A percentile compares a stretch with the other conserved stretches of the same genome.
phyloP scores from a whole-genome alignment of 2,329 filamentous ascomycete species.

The Penicillium sp. region DNA sequence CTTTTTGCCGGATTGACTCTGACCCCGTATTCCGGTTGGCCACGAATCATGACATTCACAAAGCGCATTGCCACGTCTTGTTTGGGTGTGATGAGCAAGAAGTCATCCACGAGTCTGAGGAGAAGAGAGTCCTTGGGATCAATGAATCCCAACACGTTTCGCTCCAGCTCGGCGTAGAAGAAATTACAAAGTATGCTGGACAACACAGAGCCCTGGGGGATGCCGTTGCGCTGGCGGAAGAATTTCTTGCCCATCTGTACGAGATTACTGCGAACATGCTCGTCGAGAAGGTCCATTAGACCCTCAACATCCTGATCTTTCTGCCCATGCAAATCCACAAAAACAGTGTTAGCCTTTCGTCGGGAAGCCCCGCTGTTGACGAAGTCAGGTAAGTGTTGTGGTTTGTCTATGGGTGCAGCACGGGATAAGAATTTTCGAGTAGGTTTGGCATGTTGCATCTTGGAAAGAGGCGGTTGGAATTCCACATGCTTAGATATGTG shows the following conservation, averaged over 20 bases:
- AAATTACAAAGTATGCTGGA: constrained; percentile 90
- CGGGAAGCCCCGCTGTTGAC: constrained; percentile 39
- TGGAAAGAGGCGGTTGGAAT: constrained; percentile 54
- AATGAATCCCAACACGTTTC: constrained; percentile 68
- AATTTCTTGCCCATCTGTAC: constrained; percentile 86
- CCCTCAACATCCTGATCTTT: constrained; percentile 58
- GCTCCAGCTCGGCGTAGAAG: constrained; percentile 89
- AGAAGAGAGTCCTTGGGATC: constrained; percentile 64
- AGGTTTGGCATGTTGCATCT: constrained; percentile 26
- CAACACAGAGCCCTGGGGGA: constrained; percentile 88
- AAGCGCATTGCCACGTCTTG: constrained; percentile 69
- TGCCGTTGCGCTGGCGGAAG: constrained; percentile 84
- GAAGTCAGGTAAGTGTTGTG: constrained; percentile 48
- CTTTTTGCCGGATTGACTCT: constrained; percentile 76
- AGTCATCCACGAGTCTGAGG: constrained; percentile 87
- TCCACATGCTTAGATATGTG: constrained; percentile 73
- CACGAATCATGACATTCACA: constrained; percentile 75
- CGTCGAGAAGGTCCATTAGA: constrained; percentile 69
- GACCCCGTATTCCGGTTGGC: constrained; percentile 79
- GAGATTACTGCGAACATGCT: constrained; percentile 83
- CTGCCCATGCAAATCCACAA: constrained; percentile 69
- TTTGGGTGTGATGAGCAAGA: constrained; percentile 80
- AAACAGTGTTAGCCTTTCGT: constrained; percentile 68
- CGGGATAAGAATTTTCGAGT: constrained; percentile 55
- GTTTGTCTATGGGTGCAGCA: constrained; percentile 50